phyloP scores from a whole-genome alignment of 768 basidiomycete genomes.

The Suillus paluster region DNA sequence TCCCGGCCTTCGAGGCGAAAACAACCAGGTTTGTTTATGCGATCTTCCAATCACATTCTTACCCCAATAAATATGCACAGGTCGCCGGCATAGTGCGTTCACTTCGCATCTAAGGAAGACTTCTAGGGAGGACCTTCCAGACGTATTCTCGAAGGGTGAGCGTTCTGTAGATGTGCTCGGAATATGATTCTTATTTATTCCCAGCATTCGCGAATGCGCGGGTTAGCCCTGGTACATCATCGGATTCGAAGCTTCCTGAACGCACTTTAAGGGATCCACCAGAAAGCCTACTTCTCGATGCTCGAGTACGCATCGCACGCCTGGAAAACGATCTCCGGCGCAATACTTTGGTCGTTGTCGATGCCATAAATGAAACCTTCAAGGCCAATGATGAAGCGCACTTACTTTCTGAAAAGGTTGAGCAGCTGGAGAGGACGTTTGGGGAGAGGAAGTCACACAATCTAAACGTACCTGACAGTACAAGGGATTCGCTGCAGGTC shows the following conservation, averaged over 20 bases:
- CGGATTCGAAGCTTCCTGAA: not conserved
- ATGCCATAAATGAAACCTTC: constrained; percentile 21
- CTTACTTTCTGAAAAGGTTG: constrained; percentile 29
- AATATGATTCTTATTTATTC: not conserved
- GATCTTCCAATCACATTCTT: constrained; percentile 10
- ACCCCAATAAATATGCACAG: not conserved
- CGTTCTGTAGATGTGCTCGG: too few species aligned
- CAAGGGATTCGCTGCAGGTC: constrained; percentile 14
- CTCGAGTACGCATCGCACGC: constrained; percentile 13
- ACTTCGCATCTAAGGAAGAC: not conserved
- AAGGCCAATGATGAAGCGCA: constrained; percentile 19
- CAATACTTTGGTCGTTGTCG: constrained; percentile 17
- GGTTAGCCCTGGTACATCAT: not conserved
- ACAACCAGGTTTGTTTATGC: constrained; percentile 10
- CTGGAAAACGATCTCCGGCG: constrained; percentile 14
- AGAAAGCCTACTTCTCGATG: constrained; percentile 13
- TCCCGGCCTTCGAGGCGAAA: not conserved
- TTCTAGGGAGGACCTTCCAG: constrained; percentile 9
- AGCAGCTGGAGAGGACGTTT: constrained; percentile 21
- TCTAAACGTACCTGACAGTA: not conserved
- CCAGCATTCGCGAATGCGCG: constrained; percentile 29
- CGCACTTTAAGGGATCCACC: not conserved
- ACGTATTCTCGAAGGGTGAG: constrained; percentile 29
- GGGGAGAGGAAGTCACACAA: constrained; percentile 12
- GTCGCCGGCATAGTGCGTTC: not conserved